A percentile compares a stretch with the other conserved stretches of the same genome.
Conservation (phyloP, 73 alveolate species). For the Paramecium pentaurelia region DNA sequence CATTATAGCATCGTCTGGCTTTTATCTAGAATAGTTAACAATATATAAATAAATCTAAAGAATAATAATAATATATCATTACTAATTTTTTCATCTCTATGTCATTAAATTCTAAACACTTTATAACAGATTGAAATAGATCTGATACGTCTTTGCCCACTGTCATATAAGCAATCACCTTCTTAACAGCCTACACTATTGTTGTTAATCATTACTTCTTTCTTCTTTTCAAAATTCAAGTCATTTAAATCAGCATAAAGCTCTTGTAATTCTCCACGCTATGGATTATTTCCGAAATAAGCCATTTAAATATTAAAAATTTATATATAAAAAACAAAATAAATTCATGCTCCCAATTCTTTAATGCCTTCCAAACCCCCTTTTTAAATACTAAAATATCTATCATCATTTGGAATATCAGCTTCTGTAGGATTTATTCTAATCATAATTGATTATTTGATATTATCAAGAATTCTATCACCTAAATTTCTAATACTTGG, state of each 20-base stretch:
- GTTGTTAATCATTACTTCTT: neutral
- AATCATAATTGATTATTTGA: neutral
- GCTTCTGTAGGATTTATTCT: conserved; percentile 49
- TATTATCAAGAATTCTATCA: conserved; percentile 39
- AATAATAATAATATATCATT: neutral
- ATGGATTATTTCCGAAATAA: conserved; percentile 28
- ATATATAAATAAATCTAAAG: conserved; percentile 42
- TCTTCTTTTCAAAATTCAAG: conserved; percentile 44
- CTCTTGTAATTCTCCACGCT: conserved; percentile 55
- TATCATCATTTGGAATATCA: neutral
- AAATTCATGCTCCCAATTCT: neutral
- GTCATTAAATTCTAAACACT: conserved; percentile 54
- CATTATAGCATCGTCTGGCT: conserved; percentile 63
- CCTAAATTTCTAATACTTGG: conserved; percentile 66
- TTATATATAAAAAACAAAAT: neutral
- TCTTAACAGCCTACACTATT: conserved; percentile 42
- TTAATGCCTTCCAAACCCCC: neutral
- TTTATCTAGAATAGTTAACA: conserved; percentile 49
- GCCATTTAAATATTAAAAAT: neutral
- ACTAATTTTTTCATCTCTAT: conserved; percentile 57
- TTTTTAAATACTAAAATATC: neutral
- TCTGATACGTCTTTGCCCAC: conserved; percentile 57
- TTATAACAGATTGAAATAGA: conserved; percentile 48
- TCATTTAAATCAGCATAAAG: conserved; percentile 51
- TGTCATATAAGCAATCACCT: conserved; percentile 59